A percentile compares a stretch with the other conserved stretches of the same genome.
These are phyloP conservation scores for Chamaecrista fasciculata DNA, from an alignment of 306 rosid species.

Conservation along the genomic window DNA sequence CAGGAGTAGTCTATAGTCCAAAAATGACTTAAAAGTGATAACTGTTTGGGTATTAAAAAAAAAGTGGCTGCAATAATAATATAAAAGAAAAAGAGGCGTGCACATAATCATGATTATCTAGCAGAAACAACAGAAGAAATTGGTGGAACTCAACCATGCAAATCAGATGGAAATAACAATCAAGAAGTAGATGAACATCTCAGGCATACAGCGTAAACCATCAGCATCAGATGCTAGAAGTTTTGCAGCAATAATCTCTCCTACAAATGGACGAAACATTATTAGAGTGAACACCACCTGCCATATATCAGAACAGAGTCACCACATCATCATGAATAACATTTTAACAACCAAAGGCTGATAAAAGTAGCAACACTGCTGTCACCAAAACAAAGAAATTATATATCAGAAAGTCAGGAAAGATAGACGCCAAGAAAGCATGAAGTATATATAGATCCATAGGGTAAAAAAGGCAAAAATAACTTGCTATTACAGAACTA, in stretches of 20 bases:
- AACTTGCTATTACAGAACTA: background rate
- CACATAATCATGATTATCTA: background rate
- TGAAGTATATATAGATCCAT: background rate
- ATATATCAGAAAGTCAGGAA: constrained; percentile 2
- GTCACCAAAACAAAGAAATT: background rate
- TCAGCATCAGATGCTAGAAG: constrained; percentile 53
- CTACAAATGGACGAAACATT: constrained; percentile 72
- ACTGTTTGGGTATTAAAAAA: too few species aligned
- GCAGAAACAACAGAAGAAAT: background rate
- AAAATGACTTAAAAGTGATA: background rate
- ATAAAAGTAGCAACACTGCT: background rate
- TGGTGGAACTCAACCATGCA: constrained; percentile 3
- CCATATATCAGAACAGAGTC: constrained; percentile 25
- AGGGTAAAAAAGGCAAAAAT: background rate
- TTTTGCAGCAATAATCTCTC: constrained; percentile 68
- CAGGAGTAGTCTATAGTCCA: background rate
- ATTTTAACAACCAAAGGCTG: background rate
- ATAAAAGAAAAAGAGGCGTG: constrained; percentile 17
- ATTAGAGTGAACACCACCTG: constrained; percentile 69
- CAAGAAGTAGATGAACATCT: constrained; percentile 18
- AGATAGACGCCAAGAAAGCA: background rate
- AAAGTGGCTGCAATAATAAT: background rate
- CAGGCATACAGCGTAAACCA: constrained; percentile 56
- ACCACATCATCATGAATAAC: background rate
- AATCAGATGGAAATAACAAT: constrained; percentile 1